These are phyloP conservation scores for Coprinopsis marcescibilis DNA, from an alignment of 768 basidiomycete species.

Conservation along the genomic window DNA sequence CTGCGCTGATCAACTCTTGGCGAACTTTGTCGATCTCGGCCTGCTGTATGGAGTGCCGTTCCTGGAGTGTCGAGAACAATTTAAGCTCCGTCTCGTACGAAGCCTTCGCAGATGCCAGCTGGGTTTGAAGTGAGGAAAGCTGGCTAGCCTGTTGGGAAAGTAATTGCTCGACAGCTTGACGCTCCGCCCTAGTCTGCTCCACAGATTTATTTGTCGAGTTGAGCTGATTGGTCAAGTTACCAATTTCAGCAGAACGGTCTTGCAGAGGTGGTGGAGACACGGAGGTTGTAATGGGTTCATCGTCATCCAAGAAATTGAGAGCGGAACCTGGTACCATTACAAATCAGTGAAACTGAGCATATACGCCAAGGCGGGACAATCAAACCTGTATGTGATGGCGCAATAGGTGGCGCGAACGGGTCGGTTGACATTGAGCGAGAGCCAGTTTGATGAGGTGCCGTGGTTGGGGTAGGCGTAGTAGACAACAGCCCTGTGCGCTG, in stretches of 20 bases:
- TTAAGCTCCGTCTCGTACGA: constrained; percentile 82
- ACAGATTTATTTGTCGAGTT: constrained; percentile 72
- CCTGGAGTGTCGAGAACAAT: constrained; percentile 59
- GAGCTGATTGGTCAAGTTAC: constrained; percentile 82
- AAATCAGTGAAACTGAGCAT: too few species aligned
- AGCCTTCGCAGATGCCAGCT: constrained; percentile 77
- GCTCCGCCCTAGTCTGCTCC: constrained; percentile 59
- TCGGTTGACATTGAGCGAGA: constrained; percentile 28
- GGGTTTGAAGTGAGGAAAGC: constrained; percentile 75
- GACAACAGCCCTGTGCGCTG: constrained; percentile 25
- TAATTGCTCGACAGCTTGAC: constrained; percentile 55
- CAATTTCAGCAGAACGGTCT: constrained; percentile 80
- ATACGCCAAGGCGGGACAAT: neutral
- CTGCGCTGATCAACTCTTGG: constrained; percentile 79
- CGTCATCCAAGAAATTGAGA: constrained; percentile 67
- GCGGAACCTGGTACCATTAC: constrained; percentile 3
- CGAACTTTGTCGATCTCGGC: constrained; percentile 65
- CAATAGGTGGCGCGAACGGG: constrained; percentile 36
- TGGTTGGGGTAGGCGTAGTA: too few species aligned
- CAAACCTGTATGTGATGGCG: constrained; percentile 15
- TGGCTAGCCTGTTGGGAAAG: constrained; percentile 67
- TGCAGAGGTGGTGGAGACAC: constrained; percentile 50
- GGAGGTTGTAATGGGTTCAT: constrained; percentile 47
- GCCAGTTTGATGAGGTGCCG: constrained; percentile 17
- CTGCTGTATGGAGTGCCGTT: constrained; percentile 61